Conservation (phyloP, 768 basidiomycete species). For the Pleurotus platypus region DNA sequence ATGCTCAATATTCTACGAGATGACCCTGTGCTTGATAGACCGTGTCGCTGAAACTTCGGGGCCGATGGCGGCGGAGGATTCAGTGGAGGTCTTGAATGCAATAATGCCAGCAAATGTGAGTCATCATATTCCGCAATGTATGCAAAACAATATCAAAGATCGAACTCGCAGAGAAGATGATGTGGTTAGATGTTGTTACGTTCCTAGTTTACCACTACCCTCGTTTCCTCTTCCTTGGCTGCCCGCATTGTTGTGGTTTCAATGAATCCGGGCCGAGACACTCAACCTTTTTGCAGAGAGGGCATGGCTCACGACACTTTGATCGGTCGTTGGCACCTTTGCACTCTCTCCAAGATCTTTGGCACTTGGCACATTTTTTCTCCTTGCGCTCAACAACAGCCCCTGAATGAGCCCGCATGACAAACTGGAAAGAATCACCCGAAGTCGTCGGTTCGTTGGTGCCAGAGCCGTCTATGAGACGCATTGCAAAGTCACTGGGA, state of each 20-base stretch:
- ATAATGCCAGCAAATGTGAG: too few relatives aligned
- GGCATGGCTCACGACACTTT: slow-evolving; percentile 1
- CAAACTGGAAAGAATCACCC: background rate
- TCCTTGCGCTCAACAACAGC: background rate
- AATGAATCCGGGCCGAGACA: background rate
- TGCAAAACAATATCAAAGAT: too few relatives aligned
- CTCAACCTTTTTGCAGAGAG: background rate
- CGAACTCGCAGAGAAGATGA: too few relatives aligned
- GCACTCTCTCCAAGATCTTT: background rate
- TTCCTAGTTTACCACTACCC: background rate
- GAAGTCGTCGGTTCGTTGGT: too few relatives aligned
- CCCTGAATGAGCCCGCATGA: background rate
- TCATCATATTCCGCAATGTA: too few relatives aligned
- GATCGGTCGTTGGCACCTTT: background rate
- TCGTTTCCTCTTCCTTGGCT: background rate
- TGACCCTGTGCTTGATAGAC: slow-evolving; percentile 18
- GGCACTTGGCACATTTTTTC: background rate
- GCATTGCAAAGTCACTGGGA: too few relatives aligned
- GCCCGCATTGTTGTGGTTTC: background rate
- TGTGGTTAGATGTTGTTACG: too few relatives aligned
- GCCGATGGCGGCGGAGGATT: too few relatives aligned
- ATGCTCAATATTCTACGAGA: slow-evolving; percentile 41
- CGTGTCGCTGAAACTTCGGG: slow-evolving; percentile 30
- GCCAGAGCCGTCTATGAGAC: too few relatives aligned
- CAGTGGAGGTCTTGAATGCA: too few relatives aligned